phyloP scores from a whole-genome alignment of 2,329 filamentous ascomycete species.

The Pseudogymnoascus destructans region DNA sequence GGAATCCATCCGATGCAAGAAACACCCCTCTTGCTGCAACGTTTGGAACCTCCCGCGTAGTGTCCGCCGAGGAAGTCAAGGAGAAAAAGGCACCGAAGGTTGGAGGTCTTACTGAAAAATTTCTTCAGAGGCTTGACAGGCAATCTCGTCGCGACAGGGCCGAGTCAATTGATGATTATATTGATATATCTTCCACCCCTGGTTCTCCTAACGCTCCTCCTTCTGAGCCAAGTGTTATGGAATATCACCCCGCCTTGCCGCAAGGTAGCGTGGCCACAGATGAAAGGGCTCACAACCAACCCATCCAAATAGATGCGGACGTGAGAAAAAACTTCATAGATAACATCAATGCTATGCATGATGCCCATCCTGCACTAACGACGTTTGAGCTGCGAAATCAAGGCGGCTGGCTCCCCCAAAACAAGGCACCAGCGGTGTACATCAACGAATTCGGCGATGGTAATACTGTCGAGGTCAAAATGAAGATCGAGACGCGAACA shows the following conservation, averaged over 20 bases:
- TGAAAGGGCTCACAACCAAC: too few species aligned
- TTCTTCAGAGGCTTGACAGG: background rate
- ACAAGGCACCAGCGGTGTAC: background rate
- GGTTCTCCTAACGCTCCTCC: background rate
- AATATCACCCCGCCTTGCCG: background rate
- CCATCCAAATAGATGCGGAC: background rate
- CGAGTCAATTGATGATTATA: background rate
- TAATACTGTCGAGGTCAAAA: background rate
- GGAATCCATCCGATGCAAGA: background rate
- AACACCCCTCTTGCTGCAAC: background rate
- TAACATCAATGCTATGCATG: background rate
- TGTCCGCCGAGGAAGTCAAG: background rate
- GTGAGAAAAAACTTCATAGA: background rate
- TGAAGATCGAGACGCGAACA: conserved; percentile 2
- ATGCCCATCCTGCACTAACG: background rate
- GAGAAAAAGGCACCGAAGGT: background rate
- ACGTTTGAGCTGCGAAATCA: background rate
- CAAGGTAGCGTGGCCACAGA: background rate
- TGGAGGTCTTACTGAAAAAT: background rate
- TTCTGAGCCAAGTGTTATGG: background rate
- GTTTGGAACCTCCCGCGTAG: background rate
- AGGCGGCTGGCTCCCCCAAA: background rate
- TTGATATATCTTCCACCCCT: background rate
- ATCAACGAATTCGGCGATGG: background rate
- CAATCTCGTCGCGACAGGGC: background rate